Conservation (phyloP, 169 alveolate genomes). For the Cryptosporidium canis region DNA sequence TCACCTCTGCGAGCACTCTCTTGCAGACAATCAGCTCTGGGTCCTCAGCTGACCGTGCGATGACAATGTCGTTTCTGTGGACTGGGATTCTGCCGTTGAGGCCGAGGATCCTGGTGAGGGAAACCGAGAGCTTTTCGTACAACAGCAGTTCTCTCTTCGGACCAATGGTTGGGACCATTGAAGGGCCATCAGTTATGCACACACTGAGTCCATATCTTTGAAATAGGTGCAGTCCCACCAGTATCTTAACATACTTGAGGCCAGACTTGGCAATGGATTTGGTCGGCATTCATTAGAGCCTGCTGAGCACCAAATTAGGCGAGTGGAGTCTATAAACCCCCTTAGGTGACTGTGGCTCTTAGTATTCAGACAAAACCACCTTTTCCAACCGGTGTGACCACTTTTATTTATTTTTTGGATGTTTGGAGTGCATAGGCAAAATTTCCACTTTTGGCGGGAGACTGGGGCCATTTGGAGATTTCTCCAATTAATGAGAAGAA, state of each 20-base stretch:
- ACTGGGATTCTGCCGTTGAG: background rate
- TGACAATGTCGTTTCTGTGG: slow-evolving; percentile 18
- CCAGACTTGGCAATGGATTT: background rate
- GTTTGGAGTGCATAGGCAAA: background rate
- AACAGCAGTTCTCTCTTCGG: slow-evolving; percentile 44
- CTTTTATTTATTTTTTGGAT: background rate
- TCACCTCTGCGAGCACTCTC: slow-evolving; percentile 55
- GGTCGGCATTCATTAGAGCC: slow-evolving; percentile 31
- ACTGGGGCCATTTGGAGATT: background rate
- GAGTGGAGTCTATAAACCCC: too few relatives aligned
- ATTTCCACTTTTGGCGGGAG: background rate
- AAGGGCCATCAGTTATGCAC: slow-evolving; percentile 56
- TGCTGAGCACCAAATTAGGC: too few relatives aligned
- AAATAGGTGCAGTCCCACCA: slow-evolving; percentile 5
- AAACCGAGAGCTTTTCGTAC: slow-evolving; percentile 22
- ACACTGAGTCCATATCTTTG: slow-evolving; percentile 24
- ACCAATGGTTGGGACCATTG: slow-evolving; percentile 68
- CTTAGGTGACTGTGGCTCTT: too few relatives aligned
- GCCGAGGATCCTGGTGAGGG: background rate
- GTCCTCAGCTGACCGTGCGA: slow-evolving; percentile 48
- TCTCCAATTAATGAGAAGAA: background rate
- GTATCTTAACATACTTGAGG: background rate
- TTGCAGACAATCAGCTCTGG: slow-evolving; percentile 53
- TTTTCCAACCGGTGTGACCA: too few relatives aligned
- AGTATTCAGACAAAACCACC: too few relatives aligned